Conservation (phyloP, 2,329 filamentous ascomycete species). For the Ilyonectria sp. region DNA sequence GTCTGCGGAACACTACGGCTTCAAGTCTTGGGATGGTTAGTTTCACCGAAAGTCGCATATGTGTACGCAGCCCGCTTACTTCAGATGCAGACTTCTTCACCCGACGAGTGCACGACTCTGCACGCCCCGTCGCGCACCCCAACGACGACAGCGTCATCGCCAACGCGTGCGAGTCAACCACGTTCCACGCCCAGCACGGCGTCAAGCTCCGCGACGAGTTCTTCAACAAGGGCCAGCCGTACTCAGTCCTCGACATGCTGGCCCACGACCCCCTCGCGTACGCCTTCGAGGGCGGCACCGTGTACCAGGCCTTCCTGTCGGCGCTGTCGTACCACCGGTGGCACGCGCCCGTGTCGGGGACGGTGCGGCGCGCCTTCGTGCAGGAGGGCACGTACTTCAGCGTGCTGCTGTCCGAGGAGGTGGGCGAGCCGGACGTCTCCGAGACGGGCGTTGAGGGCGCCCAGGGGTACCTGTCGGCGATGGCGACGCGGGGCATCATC, state of each 20-base stretch:
- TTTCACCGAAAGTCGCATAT: no score
- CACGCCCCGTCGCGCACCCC: conserved; percentile 71
- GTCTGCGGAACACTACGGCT: conserved; percentile 68
- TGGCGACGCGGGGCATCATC: conserved; percentile 79
- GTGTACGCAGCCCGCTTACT: no score
- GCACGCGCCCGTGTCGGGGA: conserved; percentile 78
- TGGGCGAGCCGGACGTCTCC: conserved; percentile 45
- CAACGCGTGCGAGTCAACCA: conserved; percentile 76
- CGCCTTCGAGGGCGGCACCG: conserved; percentile 73
- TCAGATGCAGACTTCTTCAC: conserved; percentile 72
- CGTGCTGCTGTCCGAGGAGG: conserved; percentile 63
- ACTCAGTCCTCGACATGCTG: conserved; percentile 76
- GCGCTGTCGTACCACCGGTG: conserved; percentile 80
- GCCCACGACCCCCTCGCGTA: conserved; percentile 66
- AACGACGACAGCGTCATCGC: conserved; percentile 69
- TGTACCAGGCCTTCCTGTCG: conserved; percentile 80
- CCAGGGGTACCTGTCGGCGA: conserved; percentile 76
- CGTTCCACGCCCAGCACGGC: conserved; percentile 66
- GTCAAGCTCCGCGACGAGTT: conserved; percentile 73
- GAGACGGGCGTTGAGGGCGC: conserved; percentile 61
- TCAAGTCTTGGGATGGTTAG: conserved; percentile 75
- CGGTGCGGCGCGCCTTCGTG: conserved; percentile 70
- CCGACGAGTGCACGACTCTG: conserved; percentile 65
- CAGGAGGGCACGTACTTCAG: conserved; percentile 78
- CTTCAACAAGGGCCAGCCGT: conserved; percentile 79